Evolutionary conservation across 2,329 filamentous ascomycete genomes (phyloP), one percentile per base, ranked within the genome.

Genomic region (Colletotrichum acutatum): DNA sequence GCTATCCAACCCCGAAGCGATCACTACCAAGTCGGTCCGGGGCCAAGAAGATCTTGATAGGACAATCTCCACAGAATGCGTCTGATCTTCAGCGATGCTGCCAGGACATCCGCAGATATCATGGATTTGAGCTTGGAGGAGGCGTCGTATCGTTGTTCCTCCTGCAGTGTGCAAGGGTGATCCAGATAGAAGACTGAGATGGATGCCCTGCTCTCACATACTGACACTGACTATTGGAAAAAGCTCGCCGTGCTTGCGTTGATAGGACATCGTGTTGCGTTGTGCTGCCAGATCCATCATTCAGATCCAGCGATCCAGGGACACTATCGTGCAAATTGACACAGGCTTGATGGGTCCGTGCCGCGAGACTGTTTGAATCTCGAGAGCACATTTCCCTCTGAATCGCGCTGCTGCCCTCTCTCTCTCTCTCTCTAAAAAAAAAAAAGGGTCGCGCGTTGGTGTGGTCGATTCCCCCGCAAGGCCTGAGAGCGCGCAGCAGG

Each of bases 1-100:
- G 26, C 46, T 64, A 42, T 22, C 65, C 46, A 30, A 63, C 34
- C 66, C 46, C 66, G 59, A 54, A 72, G 66, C 58, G 69, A 72
- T 72, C 65, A 54, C 60, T 65, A 52, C 66, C 70, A 37, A 65
- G 70, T 60, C 32, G 46, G 70, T 56, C 34, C 5, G n/a, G 5
- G 24, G n/a, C 66, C 49, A 70, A 56, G 54, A 57, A 60, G 60
- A 72, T 72, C 32, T n/a, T 63, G 66, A 72, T 72, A 70, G 54
- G 60, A 53, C 46, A 63, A 52, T 70, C 70, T 37, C 59, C 66
- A 70, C 66, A 60, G 59, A 32, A 54, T 69, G 53, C 70, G 53
- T 72, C 66, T 69, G 70, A 72, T 69, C 66, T 72, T 64, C 70
- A 57, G 46, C 53, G 22, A 58, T 30, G 63, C 42, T 69, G 37